Percentiles rank a stretch among this genome's conserved stretches.
These are phyloP conservation scores for Rhododendron griersonianum DNA, from an alignment of 148 eudicot species.

Conservation along the genomic window DNA sequence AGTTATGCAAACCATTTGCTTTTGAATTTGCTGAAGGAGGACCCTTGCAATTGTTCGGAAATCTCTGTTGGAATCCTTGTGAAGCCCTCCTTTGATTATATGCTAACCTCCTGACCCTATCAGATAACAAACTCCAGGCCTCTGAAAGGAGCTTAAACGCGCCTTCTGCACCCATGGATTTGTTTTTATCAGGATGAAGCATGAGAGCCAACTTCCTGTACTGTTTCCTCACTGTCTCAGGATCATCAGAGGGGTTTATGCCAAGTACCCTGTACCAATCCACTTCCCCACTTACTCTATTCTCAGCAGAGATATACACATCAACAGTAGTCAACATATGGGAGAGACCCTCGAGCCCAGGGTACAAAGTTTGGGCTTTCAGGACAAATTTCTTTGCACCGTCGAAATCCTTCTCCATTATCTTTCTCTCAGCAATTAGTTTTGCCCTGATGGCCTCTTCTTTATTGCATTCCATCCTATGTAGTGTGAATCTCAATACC, in stretches of 20 bases:
- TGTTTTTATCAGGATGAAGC: too few relatives aligned
- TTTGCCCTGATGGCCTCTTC: slow-evolving; percentile 51
- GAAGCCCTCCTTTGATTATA: slow-evolving; percentile 45
- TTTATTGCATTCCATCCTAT: slow-evolving; percentile 52
- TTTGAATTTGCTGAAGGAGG: slow-evolving; percentile 29
- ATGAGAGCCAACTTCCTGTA: too few relatives aligned
- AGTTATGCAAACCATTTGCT: slow-evolving; percentile 44
- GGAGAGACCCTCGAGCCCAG: slow-evolving; percentile 43
- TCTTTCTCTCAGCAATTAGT: slow-evolving; percentile 45
- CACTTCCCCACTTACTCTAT: slow-evolving; percentile 41
- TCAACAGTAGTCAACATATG: slow-evolving; percentile 41
- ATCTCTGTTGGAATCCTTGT: slow-evolving; percentile 40
- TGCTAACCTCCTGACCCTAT: slow-evolving; percentile 52
- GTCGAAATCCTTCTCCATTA: slow-evolving; percentile 34
- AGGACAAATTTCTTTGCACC: slow-evolving; percentile 48
- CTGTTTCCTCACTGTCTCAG: slow-evolving; percentile 15
- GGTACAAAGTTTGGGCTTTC: slow-evolving; percentile 42
- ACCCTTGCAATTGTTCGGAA: slow-evolving; percentile 25
- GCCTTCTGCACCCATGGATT: too few relatives aligned
- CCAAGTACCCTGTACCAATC: slow-evolving; percentile 79
- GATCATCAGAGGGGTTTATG: slow-evolving; percentile 56
- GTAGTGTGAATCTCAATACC: background rate
- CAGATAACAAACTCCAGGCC: slow-evolving; percentile 65
- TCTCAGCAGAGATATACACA: slow-evolving; percentile 43
- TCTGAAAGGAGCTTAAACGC: background rate